Percentiles rank a stretch among this genome's conserved stretches.
phyloP scores from a whole-genome alignment of 306 rosid species.

The Fragaria ananassa region DNA sequence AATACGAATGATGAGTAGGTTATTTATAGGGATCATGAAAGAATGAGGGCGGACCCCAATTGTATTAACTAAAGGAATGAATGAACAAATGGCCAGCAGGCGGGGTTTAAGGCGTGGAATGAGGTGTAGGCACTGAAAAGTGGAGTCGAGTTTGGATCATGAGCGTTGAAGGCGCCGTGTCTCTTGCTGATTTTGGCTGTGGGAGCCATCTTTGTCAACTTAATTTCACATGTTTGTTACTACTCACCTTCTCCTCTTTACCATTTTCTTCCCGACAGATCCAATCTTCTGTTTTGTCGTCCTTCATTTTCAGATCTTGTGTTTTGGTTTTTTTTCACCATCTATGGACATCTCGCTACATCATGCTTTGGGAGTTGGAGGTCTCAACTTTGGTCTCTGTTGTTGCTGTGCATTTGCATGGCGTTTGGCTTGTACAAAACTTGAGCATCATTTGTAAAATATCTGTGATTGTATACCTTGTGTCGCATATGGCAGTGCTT shows the following conservation, averaged over 20 bases:
- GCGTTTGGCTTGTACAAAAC: too few species aligned
- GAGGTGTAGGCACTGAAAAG: constrained; percentile 7
- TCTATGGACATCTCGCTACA: too few species aligned
- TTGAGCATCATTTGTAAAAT: too few species aligned
- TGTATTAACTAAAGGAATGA: not conserved
- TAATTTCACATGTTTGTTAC: constrained; percentile 8
- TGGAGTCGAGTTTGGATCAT: not conserved
- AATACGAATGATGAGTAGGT: constrained; percentile 8
- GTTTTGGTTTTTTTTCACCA: not conserved
- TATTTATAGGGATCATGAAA: constrained; percentile 37
- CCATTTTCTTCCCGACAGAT: not conserved
- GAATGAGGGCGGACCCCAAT: not conserved
- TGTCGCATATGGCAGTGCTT: too few species aligned
- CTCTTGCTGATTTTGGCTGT: constrained; percentile 20
- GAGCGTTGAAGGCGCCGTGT: constrained; percentile 55
- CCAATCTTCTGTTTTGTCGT: not conserved
- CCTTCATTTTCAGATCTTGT: not conserved
- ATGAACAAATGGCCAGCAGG: constrained; percentile 10
- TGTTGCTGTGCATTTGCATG: too few species aligned
- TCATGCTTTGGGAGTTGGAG: too few species aligned
- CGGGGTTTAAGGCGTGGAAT: constrained; percentile 46
- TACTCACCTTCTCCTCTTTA: not conserved
- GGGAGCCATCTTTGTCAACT: constrained; percentile 35
- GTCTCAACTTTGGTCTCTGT: too few species aligned
- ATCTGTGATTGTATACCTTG: too few species aligned